Base-by-base conservation (phyloP, 306 rosid species). In the Styphnolobium japonicum region DNA sequence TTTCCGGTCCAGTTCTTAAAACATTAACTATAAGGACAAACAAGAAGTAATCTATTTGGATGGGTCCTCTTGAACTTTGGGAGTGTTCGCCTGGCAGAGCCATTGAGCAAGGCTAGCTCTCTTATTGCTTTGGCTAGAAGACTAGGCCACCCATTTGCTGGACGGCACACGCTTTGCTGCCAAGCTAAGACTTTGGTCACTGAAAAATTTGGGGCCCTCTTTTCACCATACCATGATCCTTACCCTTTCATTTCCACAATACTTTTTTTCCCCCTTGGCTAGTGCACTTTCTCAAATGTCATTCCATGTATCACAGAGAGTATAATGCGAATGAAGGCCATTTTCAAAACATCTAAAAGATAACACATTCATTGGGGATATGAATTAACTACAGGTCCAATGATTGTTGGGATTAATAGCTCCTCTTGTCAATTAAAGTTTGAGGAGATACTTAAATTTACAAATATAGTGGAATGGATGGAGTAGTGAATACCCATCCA, bases 51-150 rank as follows among this genome's bases (percentile, higher is more conserved):
- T 57, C 61, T 64, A 53, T 46, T 53, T 23, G 39, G 34, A 77
- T 77, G 83, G 83, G n/a, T 67, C 27, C 80, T 80, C 60, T 7
- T 57, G 18, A 77, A 11, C 56, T 40, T 69, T 82, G 68, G 74
- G 62, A 25, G 62, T 73, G n/a, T 42, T 64, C 45, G 83, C 18
- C 14, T 10, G 61, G 76, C 63, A 75, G 16, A 21, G 67, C 42
- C n/a, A n/a, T 55, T 53, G 46, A 27, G 15, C 58, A 15, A 53
- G 40, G 68, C 19, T 76, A 51, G 61, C 11, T 4, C 23, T 62
- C 43, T 63, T 1, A 65, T 42, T 64, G 22, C 45, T n/a, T 81
- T 55, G 75, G 45, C 11, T 33, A 11, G 73, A 76, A 82, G 39
- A 40, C 70, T 43, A 68, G 62, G 77, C 37, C 43, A 58, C 15